Percentiles rank a stretch among this genome's conserved stretches.
These are phyloP conservation scores for Candida fluviatilis DNA, from an alignment of 805 yeast species.

Conservation along the genomic window DNA sequence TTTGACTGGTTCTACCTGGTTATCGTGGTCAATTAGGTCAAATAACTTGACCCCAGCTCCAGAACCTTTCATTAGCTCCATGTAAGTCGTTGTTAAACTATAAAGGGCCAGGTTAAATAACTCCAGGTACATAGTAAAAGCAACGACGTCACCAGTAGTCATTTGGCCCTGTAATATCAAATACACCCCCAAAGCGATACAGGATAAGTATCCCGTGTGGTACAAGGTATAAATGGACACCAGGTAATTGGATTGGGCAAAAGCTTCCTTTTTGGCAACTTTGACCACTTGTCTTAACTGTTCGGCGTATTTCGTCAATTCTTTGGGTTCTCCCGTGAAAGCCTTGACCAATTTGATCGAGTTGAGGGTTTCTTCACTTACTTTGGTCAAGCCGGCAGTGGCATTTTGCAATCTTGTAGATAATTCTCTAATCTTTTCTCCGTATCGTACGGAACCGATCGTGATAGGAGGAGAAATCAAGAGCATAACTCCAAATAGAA, in stretches of 20 bases:
- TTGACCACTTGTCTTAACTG: constrained; percentile 36
- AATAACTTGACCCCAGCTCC: constrained; percentile 44
- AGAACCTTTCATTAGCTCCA: constrained; percentile 45
- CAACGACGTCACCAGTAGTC: constrained; percentile 47
- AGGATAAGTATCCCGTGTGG: constrained; percentile 40
- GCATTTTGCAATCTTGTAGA: constrained; percentile 41
- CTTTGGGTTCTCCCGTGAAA: constrained; percentile 41
- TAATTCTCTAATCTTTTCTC: constrained; percentile 38
- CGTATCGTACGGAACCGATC: constrained; percentile 43
- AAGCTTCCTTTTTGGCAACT: constrained; percentile 42
- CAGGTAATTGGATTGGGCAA: constrained; percentile 41
- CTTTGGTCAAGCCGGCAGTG: constrained; percentile 42
- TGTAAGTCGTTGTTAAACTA: constrained; percentile 41
- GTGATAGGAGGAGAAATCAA: constrained; percentile 44
- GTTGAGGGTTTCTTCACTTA: constrained; percentile 40
- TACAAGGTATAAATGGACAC: constrained; percentile 40
- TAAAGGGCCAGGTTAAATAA: constrained; percentile 41
- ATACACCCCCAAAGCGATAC: constrained; percentile 40
- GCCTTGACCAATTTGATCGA: constrained; percentile 41
- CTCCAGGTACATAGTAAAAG: constrained; percentile 44
- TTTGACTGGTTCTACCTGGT: constrained; percentile 31
- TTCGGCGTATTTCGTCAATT: constrained; percentile 33
- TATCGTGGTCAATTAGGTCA: constrained; percentile 36
- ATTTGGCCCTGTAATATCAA: constrained; percentile 38
- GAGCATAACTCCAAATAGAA: constrained; percentile 40